A percentile compares a stretch with the other conserved stretches of the same genome.
Conservation (phyloP, 805 yeast species). For the Pichia manshurica region DNA sequence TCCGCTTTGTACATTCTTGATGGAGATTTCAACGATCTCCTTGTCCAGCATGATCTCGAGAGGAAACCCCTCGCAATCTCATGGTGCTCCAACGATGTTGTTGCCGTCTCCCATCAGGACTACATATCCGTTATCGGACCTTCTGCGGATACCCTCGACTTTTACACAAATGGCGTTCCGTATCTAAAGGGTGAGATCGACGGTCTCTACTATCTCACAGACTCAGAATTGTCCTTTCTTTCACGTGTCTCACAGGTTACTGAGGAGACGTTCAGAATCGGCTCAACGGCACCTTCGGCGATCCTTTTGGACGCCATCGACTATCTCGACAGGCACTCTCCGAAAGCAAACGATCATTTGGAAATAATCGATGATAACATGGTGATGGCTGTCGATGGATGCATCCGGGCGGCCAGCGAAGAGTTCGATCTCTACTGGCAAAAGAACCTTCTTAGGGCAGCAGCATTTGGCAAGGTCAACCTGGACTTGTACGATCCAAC, state of each 20-base stretch:
- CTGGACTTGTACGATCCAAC: constrained; percentile 51
- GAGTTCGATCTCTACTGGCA: constrained; percentile 81
- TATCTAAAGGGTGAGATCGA: constrained; percentile 51
- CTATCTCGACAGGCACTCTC: constrained; percentile 58
- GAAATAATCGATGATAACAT: constrained; percentile 45
- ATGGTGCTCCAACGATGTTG: constrained; percentile 89
- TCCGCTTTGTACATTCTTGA: constrained; percentile 6
- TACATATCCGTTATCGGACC: constrained; percentile 72
- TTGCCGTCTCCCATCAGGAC: constrained; percentile 53
- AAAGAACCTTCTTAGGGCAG: constrained; percentile 72
- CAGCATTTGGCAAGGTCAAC: constrained; percentile 75
- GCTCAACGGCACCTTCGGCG: constrained; percentile 79
- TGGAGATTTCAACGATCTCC: not conserved
- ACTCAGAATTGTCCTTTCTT: constrained; percentile 52
- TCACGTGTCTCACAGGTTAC: constrained; percentile 55
- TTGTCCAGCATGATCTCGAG: constrained; percentile 4
- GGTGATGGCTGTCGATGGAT: constrained; percentile 57
- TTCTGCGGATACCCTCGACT: constrained; percentile 49
- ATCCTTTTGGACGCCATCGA: constrained; percentile 75
- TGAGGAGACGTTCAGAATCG: constrained; percentile 66
- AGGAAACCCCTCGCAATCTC: constrained; percentile 31
- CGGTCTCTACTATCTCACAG: constrained; percentile 65
- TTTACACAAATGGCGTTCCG: constrained; percentile 41
- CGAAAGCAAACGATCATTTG: constrained; percentile 76
- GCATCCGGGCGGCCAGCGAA: constrained; percentile 67